Evolutionary conservation across 176 grass and related monocot genomes (phyloP).

Genomic region (Aegilops sharonensis): DNA sequence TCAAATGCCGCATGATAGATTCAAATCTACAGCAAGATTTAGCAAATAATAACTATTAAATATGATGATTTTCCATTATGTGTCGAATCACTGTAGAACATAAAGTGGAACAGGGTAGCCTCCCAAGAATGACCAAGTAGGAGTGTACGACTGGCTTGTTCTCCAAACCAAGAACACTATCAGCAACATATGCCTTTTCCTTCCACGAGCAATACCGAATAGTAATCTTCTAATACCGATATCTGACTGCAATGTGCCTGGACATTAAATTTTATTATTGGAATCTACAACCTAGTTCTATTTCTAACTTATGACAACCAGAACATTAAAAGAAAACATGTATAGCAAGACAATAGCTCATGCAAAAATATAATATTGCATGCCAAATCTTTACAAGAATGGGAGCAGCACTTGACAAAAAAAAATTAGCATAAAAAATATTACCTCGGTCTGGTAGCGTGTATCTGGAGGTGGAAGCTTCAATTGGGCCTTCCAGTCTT

Average conservation of each 20-base stretch:
- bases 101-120: background rate
- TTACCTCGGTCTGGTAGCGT: constrained; percentile 80
- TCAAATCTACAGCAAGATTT: constrained; percentile 10
- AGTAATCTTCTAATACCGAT: background rate
- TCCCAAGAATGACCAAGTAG: background rate
- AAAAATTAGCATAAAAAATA: background rate
- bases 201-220: background rate
- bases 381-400: background rate
- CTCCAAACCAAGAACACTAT: background rate
- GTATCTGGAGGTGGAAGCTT: constrained; percentile 81
- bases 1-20: background rate
- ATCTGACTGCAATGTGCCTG: background rate
- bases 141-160: background rate
- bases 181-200: background rate
- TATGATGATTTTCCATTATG: background rate
- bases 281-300: background rate
- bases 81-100: background rate
- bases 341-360: background rate
- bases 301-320: background rate
- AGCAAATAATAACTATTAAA: background rate
- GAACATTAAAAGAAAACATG: background rate
- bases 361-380: background rate
- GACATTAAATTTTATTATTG: background rate
- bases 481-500: constrained; percentile 83
- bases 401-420: background rate